phyloP scores from a whole-genome alignment of 129 eudicot genomes.

The Lactuca sativa region DNA sequence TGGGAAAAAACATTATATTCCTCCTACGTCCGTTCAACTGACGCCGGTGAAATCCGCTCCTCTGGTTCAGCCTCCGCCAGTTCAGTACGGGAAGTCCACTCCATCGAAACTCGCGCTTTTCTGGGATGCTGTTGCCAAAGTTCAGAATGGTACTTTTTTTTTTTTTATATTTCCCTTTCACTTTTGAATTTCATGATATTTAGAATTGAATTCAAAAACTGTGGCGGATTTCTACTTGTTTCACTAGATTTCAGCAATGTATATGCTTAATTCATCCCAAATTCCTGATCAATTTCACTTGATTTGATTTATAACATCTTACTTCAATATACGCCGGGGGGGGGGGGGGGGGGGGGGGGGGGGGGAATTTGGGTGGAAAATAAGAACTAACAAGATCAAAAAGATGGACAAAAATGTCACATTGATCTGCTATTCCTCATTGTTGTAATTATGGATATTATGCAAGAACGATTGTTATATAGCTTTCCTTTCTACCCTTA shows the following conservation, averaged over 20 bases:
- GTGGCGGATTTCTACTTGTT: background rate
- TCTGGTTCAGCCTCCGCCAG: slow-evolving; percentile 51
- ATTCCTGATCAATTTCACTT: background rate
- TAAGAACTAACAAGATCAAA: background rate
- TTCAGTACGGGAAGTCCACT: slow-evolving; percentile 33
- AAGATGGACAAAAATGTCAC: too few relatives aligned
- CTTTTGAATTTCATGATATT: background rate
- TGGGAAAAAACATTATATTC: slow-evolving; percentile 6
- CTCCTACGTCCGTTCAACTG: slow-evolving; percentile 22
- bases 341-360: too few relatives aligned
- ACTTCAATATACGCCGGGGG: too few relatives aligned
- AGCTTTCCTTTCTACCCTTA: too few relatives aligned
- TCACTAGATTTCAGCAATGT: slow-evolving; percentile 17
- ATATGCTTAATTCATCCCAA: slow-evolving; percentile 2
- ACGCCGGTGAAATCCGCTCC: slow-evolving; percentile 29
- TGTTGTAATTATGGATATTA: too few relatives aligned
- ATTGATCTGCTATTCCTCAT: too few relatives aligned
- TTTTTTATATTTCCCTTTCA: background rate
- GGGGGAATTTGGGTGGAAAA: background rate
- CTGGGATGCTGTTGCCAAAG: slow-evolving; percentile 71
- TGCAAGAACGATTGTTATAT: too few relatives aligned
- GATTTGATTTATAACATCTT: background rate
- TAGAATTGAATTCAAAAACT: background rate
- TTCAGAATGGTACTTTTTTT: slow-evolving; percentile 56
- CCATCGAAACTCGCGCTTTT: slow-evolving; percentile 50